Evolutionary conservation across 2,329 filamentous ascomycete species (phyloP).

Genomic region (Colletotrichum echinochloae): DNA sequence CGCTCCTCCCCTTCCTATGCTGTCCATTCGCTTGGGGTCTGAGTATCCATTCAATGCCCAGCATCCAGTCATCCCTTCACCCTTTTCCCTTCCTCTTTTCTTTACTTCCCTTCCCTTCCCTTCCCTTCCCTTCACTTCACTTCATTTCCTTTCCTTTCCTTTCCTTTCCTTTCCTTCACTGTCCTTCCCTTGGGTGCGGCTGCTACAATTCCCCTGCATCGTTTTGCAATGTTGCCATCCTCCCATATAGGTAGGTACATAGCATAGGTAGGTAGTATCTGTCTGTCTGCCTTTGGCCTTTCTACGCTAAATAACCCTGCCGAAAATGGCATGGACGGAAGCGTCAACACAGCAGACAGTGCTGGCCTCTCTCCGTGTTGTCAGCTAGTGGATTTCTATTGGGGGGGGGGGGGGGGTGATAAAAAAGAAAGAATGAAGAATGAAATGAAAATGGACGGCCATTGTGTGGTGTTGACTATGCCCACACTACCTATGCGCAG

Average conservation of each 20-base stretch:
- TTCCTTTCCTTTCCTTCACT: neutral
- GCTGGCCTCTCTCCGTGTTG: neutral
- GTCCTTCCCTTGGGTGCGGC: neutral
- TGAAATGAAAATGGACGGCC: neutral
- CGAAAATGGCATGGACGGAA: constrained; percentile 3
- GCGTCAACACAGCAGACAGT: constrained; percentile 12
- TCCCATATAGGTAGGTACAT: neutral
- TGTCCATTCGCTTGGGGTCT: neutral
- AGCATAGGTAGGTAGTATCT: neutral
- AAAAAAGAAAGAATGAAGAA: neutral
- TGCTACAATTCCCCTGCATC: neutral
- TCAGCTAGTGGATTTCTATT: neutral
- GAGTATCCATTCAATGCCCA: neutral
- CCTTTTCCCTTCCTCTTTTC: no score
- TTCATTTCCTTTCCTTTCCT: neutral
- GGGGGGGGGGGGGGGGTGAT: no score
- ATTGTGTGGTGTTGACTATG: neutral
- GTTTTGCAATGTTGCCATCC: neutral
- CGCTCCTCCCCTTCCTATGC: neutral
- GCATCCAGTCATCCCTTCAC: neutral
- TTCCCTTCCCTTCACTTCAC: no score
- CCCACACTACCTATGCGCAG: no score
- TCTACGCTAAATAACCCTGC: neutral
- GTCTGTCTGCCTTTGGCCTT: neutral
- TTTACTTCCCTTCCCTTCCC: no score